phyloP scores from a whole-genome alignment of 1,139 yeast species.

The Taphrina pruni region DNA sequence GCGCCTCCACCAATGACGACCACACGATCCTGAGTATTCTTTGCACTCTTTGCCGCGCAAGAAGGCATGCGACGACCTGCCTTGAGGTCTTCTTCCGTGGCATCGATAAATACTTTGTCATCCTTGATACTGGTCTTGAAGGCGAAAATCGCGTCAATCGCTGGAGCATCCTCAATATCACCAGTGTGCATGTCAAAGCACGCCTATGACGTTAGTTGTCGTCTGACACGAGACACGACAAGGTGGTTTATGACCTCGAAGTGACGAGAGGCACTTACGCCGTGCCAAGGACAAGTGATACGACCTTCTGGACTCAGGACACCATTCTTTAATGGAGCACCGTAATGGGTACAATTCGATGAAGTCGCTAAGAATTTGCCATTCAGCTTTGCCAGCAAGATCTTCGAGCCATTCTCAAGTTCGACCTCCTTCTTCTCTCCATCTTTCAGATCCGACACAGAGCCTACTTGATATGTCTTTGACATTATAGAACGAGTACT shows the following conservation, averaged over 20 bases:
- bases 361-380: constrained; percentile 39
- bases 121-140: constrained; percentile 38
- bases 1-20: constrained; percentile 43
- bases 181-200: constrained; percentile 43
- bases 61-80: constrained; percentile 32
- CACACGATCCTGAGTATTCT: constrained; percentile 32
- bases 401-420: constrained; percentile 36
- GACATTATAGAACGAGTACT: constrained; percentile 21
- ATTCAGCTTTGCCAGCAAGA: constrained; percentile 35
- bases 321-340: constrained; percentile 44
- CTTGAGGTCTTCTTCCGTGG: constrained; percentile 32
- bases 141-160: constrained; percentile 38
- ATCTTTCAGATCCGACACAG: constrained; percentile 31
- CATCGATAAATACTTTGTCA: constrained; percentile 42
- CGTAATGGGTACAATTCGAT: constrained; percentile 42
- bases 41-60: constrained; percentile 27
- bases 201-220: constrained; percentile 14
- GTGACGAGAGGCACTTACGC: constrained; percentile 22
- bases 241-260: not conserved
- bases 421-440: constrained; percentile 41
- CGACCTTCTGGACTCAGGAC: constrained; percentile 42
- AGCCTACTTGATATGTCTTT: constrained; percentile 31
- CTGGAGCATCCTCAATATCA: constrained; percentile 45
- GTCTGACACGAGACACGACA: not conserved
- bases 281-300: constrained; percentile 44